Evolutionary conservation across 192 early-diverging fungal genomes (phyloP).

Genomic region (Spizellomyces punctatus): DNA sequence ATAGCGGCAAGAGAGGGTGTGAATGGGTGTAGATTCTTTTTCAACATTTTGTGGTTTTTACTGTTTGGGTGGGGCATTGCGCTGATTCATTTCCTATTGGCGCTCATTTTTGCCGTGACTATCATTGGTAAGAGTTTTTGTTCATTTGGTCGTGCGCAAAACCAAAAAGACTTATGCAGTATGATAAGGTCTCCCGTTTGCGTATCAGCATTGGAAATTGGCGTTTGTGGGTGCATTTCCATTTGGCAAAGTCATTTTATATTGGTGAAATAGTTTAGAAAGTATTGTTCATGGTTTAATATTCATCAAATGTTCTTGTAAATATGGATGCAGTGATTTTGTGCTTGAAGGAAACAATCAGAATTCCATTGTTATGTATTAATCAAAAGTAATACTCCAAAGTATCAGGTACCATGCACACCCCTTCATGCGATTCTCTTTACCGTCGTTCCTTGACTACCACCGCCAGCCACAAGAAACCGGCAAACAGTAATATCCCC

Average conservation of each 20-base stretch:
- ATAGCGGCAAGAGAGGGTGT: background rate
- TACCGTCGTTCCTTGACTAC: background rate
- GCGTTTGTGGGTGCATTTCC: conserved; percentile 25
- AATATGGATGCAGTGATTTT: too few species aligned
- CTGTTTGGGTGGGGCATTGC: conserved; percentile 27
- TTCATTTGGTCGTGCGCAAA: background rate
- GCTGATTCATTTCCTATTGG: conserved; percentile 16
- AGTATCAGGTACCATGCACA: too few species aligned
- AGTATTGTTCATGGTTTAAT: too few species aligned
- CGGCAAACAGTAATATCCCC: conserved; percentile 62
- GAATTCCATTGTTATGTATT: too few species aligned
- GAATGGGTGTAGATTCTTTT: conserved; percentile 14
- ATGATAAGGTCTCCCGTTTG: conserved; percentile 18
- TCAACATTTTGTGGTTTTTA: conserved; percentile 26
- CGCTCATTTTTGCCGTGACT: conserved; percentile 25
- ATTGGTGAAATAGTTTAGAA: conserved; percentile 15
- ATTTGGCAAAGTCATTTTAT: conserved; percentile 27
- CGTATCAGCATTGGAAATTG: conserved; percentile 25
- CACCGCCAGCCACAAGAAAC: conserved; percentile 42
- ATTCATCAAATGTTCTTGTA: too few species aligned
- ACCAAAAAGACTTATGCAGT: background rate
- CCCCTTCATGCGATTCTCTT: background rate
- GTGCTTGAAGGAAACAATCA: too few species aligned
- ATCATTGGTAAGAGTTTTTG: conserved; percentile 19
- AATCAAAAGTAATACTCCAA: too few species aligned